These are phyloP conservation scores for Odontarrhena argentea DNA, from an alignment of 345 rosid genomes.

Conservation along the genomic window DNA sequence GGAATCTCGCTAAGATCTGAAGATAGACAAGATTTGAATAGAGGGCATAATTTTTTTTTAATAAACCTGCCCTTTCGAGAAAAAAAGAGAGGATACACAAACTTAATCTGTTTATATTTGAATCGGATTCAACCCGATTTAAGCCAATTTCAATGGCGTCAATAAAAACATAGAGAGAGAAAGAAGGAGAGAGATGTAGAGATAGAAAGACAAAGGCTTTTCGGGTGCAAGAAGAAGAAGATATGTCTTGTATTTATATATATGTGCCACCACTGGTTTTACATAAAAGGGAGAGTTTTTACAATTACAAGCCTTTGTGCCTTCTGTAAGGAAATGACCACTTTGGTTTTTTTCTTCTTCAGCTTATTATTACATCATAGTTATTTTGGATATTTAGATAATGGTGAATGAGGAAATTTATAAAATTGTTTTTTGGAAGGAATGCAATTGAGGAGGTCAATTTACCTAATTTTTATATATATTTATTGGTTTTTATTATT, in stretches of 20 bases:
- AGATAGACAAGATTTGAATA: conserved; percentile 55
- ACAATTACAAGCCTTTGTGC: conserved; percentile 13
- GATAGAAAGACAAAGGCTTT: conserved; percentile 39
- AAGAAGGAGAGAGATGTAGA: conserved; percentile 20
- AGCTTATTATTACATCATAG: background rate
- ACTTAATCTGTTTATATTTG: conserved; percentile 16
- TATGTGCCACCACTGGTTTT: background rate
- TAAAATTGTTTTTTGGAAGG: no score
- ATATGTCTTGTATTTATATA: conserved; percentile 30
- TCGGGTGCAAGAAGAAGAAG: conserved; percentile 40
- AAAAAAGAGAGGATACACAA: background rate
- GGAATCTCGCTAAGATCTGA: conserved; percentile 86
- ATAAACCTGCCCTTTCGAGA: conserved; percentile 50
- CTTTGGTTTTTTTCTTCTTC: background rate
- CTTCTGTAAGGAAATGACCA: conserved; percentile 18
- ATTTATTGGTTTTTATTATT: no score
- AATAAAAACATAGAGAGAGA: conserved; percentile 36
- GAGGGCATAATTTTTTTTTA: conserved; percentile 50
- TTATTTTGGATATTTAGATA: no score
- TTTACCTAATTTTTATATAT: no score
- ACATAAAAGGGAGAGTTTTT: background rate
- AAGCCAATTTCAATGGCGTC: conserved; percentile 47
- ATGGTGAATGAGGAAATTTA: no score
- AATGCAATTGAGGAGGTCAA: no score
- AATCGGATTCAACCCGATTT: conserved; percentile 41